Conservation (phyloP, 495 filamentous ascomycete species). For the Penicillium goetzii region DNA sequence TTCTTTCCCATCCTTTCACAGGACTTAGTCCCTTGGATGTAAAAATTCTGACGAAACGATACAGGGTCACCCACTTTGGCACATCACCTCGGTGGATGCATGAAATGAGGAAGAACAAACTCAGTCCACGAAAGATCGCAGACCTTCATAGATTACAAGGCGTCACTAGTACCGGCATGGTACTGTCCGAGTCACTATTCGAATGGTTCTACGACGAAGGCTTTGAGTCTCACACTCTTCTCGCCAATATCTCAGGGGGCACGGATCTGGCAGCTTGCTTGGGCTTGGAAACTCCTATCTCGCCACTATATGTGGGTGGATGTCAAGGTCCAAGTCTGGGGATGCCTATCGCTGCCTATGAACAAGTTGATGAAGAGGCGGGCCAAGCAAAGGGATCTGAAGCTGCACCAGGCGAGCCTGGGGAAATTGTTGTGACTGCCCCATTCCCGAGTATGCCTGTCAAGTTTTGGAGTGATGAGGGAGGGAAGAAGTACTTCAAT, state of each 20-base stretch:
- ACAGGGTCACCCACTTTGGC: constrained; percentile 59
- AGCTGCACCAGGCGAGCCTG: constrained; percentile 62
- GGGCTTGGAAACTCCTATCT: constrained; percentile 65
- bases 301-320: constrained; percentile 71
- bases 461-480: constrained; percentile 68
- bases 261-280: constrained; percentile 79
- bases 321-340: constrained; percentile 67
- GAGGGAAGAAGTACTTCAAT: constrained; percentile 61
- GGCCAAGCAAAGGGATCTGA: constrained; percentile 54
- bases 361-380: constrained; percentile 56
- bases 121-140: constrained; percentile 60
- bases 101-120: constrained; percentile 62
- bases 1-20: not conserved
- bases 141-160: constrained; percentile 61
- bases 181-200: constrained; percentile 70
- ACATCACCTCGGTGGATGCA: constrained; percentile 74
- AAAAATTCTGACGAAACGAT: not conserved
- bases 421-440: constrained; percentile 69
- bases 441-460: constrained; percentile 76
- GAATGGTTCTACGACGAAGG: constrained; percentile 81
- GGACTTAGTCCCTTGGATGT: not conserved
- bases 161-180: constrained; percentile 77
- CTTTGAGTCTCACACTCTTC: constrained; percentile 65
- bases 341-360: constrained; percentile 66
- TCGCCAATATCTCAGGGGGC: constrained; percentile 75